Conservation (phyloP, 257 asterid genomes). For the Solanum pennellii region DNA sequence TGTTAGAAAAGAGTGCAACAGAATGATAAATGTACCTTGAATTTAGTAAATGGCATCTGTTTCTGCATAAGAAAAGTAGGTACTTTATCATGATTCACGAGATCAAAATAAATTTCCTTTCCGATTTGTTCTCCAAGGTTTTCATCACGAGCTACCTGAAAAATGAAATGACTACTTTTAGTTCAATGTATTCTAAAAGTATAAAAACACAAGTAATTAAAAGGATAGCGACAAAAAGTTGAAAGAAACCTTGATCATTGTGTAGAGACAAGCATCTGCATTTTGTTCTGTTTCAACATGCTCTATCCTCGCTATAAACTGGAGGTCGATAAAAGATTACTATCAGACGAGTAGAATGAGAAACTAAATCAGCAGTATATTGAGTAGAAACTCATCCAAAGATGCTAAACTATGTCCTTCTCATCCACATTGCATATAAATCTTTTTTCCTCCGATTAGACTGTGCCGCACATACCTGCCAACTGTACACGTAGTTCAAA, state of each 20-base stretch:
- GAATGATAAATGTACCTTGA: conserved; percentile 40
- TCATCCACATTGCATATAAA: background rate
- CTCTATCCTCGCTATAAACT: conserved; percentile 24
- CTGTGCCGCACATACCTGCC: background rate
- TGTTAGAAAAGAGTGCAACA: background rate
- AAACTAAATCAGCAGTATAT: background rate
- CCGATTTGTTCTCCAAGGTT: conserved; percentile 69
- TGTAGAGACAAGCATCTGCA: conserved; percentile 69
- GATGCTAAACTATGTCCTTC: conserved; percentile 28
- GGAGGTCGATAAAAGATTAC: background rate
- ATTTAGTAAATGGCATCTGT: conserved; percentile 42
- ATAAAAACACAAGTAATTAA: background rate
- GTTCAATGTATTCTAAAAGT: background rate
- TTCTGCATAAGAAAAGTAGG: background rate
- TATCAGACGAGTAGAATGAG: conserved; percentile 4
- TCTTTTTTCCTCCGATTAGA: background rate
- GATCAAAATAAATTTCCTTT: conserved; percentile 66
- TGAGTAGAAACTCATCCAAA: conserved; percentile 33
- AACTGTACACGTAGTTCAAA: background rate
- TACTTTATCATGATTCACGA: conserved; percentile 80
- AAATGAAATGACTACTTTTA: background rate
- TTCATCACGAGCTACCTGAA: conserved; percentile 73
- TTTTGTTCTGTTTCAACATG: conserved; percentile 64
- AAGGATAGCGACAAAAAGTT: background rate
- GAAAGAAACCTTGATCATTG: conserved; percentile 50